Conservation (phyloP, 2,329 filamentous ascomycete species). For the Fusarium sp. region DNA sequence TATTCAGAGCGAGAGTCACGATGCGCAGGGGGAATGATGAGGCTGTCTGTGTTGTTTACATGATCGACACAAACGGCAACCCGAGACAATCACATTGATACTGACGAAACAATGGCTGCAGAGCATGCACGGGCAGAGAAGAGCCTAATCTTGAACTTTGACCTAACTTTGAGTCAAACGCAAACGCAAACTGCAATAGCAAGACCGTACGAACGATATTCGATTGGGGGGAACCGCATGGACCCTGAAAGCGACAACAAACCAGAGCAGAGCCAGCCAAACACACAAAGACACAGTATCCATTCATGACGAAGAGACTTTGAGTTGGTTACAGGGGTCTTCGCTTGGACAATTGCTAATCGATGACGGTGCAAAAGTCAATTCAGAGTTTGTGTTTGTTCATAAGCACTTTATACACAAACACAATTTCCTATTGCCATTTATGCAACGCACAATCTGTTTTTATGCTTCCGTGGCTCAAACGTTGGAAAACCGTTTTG, state of each 20-base stretch:
- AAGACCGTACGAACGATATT: constrained; percentile 17
- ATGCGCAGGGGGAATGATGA: constrained; percentile 21
- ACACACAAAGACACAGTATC: not conserved
- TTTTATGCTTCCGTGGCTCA: constrained; percentile 20
- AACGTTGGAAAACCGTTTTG: constrained; percentile 16
- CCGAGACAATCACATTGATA: constrained; percentile 11
- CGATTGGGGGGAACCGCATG: constrained; percentile 1
- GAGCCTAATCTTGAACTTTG: not conserved
- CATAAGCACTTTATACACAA: constrained; percentile 6
- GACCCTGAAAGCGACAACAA: constrained; percentile 21
- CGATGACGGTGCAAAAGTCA: constrained; percentile 2
- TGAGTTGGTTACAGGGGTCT: not conserved
- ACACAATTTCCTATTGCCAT: not conserved
- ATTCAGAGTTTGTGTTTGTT: not conserved
- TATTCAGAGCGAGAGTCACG: constrained; percentile 1
- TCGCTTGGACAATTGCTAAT: not conserved
- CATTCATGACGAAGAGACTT: not conserved
- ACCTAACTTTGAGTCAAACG: not conserved
- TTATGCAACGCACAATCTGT: not conserved
- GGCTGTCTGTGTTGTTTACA: constrained; percentile 4
- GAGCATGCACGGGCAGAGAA: not conserved
- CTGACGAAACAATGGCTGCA: constrained; percentile 1
- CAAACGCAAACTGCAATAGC: not conserved
- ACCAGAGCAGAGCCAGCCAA: not conserved
- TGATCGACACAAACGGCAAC: constrained; percentile 17